Percentiles rank a stretch among this genome's conserved stretches.
Evolutionary conservation across 148 eudicot genomes (phyloP).

Genomic region (Oxyria digyna): DNA sequence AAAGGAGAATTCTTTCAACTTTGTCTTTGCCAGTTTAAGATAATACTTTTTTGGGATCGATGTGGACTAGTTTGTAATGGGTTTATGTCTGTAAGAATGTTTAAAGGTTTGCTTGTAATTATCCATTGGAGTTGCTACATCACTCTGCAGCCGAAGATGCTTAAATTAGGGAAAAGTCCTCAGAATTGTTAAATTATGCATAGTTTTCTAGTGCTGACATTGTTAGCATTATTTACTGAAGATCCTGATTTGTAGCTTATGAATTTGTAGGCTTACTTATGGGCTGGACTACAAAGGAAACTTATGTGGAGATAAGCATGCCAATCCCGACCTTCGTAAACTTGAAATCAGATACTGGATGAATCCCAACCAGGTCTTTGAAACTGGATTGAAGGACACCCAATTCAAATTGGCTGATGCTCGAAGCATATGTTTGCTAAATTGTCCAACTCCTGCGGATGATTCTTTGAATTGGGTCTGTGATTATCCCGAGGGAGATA

Average conservation of each 20-base stretch:
- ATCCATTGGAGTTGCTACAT: background rate
- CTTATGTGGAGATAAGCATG: conserved; percentile 81
- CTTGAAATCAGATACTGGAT: conserved; percentile 81
- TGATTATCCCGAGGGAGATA: conserved; percentile 95
- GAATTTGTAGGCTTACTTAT: conserved; percentile 45
- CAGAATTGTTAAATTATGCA: background rate
- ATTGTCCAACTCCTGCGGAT: conserved; percentile 85
- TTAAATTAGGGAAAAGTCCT: background rate
- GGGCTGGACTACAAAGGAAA: conserved; percentile 95
- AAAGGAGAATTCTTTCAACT: background rate
- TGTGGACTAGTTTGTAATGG: too few species aligned
- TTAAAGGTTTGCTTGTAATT: background rate
- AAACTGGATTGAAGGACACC: conserved; percentile 57
- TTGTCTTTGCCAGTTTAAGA: background rate
- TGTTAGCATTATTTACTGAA: background rate
- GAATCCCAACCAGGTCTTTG: conserved; percentile 89
- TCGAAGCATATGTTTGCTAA: conserved; percentile 78
- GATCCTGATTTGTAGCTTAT: background rate
- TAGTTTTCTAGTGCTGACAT: background rate
- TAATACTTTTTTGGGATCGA: background rate
- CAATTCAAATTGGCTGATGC: conserved; percentile 64
- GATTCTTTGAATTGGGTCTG: conserved; percentile 94
- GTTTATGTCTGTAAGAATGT: background rate
- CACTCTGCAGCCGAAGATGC: background rate
- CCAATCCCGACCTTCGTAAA: conserved; percentile 55